Base-by-base conservation (phyloP, 306 rosid genomes). In the Medicago ruthenica region DNA sequence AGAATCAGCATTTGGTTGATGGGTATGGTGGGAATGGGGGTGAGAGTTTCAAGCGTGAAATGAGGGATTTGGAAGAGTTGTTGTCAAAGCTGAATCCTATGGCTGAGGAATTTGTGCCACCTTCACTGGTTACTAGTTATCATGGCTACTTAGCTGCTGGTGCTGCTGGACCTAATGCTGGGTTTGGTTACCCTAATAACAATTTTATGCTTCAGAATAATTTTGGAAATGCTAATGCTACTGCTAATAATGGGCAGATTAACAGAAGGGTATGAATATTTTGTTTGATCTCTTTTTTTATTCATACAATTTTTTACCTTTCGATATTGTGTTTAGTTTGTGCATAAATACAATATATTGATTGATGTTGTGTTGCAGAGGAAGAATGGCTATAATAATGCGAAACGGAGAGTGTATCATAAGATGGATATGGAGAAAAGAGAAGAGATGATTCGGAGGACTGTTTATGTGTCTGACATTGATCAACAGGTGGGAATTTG, bases 21-120 rank as follows among this genome's bases (percentile, higher is more conserved):
- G 93, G 92, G 47, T 87, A 81, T 78, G 89, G 76, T 48, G 65
- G 73, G 37, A 83, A 89, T 50, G 91, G 89, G 45, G 74, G 76
- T 1, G 92, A 88, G 40, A 88, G 71, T 75, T 91, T 80, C 78
- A 91, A 91, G 57, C 83, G 86, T 55, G 97, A 92, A 24, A 95
- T 95, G 92, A 95, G 96, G 83, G 97, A 95, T 88, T 93, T 95
- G 96, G 98, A 82, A 39, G 97, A 92, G 47, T 77, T 95, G 54
- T 75, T 95, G 76, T 95, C 99, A 3, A 95, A 95, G 88, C 58
- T 95, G 87, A 95, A 95, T 77, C 99, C 99, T 63, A 86, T 95
- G 99, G 99, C 99, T 44, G 89, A 95, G 87, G 99, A 95, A 54
- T 95, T 92, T 83, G 95, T 95, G 57, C 99, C 99, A 48, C 96